Percentiles rank a stretch among this genome's conserved stretches.
Evolutionary conservation across 208 protist genomes (phyloP).

Genomic region (Lotmaria passim): DNA sequence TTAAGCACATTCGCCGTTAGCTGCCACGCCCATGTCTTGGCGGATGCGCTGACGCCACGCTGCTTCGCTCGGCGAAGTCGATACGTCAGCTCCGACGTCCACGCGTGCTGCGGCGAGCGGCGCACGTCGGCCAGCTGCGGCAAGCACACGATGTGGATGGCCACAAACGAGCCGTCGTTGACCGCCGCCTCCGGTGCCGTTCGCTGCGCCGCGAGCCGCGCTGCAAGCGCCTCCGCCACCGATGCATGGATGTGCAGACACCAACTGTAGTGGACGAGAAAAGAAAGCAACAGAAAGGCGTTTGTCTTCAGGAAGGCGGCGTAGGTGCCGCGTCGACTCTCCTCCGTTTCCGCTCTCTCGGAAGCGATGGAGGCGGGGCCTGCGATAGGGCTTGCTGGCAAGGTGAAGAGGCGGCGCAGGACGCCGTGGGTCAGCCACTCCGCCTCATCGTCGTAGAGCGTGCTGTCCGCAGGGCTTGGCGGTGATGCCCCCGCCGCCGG

Average conservation of each 20-base stretch:
- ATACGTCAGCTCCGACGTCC: constrained; percentile 26
- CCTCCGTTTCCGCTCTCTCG: background rate
- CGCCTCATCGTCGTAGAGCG: constrained; percentile 1
- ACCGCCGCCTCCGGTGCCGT: background rate
- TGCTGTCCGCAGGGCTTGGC: background rate
- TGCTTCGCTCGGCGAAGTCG: background rate
- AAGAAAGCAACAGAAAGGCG: constrained; percentile 33
- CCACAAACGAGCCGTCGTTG: background rate
- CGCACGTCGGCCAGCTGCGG: constrained; percentile 12
- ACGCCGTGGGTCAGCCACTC: constrained; percentile 18
- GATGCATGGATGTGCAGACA: constrained; percentile 17
- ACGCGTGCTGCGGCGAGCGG: constrained; percentile 31
- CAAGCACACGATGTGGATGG: constrained; percentile 12
- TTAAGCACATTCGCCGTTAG: constrained; percentile 15
- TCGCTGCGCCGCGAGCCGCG: background rate
- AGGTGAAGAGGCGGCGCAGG: constrained; percentile 13
- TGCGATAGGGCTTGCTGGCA: background rate
- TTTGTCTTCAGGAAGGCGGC: constrained; percentile 22
- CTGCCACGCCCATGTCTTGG: constrained; percentile 4
- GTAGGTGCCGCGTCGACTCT: background rate
- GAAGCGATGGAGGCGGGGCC: background rate
- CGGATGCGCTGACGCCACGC: background rate
- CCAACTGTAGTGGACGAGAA: constrained; percentile 35
- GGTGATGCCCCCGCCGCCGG: background rate
- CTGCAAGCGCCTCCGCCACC: background rate